phyloP scores from a whole-genome alignment of 371 early-diverging fungal genomes.

The Parasitella parasitica region DNA sequence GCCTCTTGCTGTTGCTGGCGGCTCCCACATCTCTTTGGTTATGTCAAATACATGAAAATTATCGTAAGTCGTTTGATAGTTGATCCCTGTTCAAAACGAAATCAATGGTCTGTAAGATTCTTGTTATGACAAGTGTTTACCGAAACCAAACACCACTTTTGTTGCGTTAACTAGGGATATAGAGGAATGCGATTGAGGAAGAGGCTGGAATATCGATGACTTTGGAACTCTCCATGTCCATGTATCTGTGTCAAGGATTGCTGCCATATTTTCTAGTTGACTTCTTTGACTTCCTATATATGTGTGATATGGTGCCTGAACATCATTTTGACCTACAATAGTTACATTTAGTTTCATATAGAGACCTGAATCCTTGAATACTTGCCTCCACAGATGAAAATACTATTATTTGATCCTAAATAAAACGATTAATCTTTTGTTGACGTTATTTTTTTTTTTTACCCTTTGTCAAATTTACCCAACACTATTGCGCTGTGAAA shows the following conservation, averaged over 20 bases:
- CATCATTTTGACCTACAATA: slow-evolving; percentile 3
- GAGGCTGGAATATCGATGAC: background rate
- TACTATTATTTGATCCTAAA: background rate
- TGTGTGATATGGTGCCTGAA: slow-evolving; percentile 1
- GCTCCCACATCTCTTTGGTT: background rate
- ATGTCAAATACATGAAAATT: slow-evolving; percentile 10
- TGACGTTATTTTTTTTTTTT: no score
- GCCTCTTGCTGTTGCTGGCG: background rate
- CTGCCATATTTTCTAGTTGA: background rate
- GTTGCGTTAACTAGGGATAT: background rate
- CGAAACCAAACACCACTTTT: slow-evolving; percentile 10
- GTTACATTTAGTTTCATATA: no score
- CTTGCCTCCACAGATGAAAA: slow-evolving; percentile 18
- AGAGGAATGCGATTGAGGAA: slow-evolving; percentile 6
- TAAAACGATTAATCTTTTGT: no score
- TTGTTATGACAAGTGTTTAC: no score
- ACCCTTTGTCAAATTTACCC: no score
- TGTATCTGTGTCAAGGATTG: slow-evolving; percentile 6
- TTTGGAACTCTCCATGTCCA: slow-evolving; percentile 15
- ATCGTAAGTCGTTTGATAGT: slow-evolving; percentile 4
- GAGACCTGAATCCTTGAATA: background rate
- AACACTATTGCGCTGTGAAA: slow-evolving; percentile 8
- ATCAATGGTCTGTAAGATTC: no score
- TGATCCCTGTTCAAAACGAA: background rate
- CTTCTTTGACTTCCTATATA: background rate